Percentiles rank a stretch among this genome's conserved stretches.
Evolutionary conservation across 139 green algal genomes (phyloP).

Genomic region (Zygnema circumcarinatum): DNA sequence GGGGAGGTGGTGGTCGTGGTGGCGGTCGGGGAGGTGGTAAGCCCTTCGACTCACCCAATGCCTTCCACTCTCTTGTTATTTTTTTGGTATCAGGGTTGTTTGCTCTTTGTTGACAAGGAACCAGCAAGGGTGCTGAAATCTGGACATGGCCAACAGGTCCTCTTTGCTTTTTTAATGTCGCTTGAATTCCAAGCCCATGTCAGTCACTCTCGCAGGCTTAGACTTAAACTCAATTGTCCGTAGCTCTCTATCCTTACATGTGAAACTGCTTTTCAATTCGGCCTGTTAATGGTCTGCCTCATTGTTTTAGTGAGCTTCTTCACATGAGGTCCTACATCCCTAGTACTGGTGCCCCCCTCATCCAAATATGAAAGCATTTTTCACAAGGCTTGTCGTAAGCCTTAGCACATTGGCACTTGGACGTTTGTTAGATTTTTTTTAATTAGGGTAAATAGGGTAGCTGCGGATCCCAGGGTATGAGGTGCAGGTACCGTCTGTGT

Average conservation of each 20-base stretch:
- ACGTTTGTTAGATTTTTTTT: not conserved
- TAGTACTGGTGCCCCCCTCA: no score
- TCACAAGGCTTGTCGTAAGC: not conserved
- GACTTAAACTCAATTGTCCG: not conserved
- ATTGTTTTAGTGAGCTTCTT: no score
- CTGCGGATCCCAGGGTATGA: not conserved
- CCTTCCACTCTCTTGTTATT: slow-evolving; percentile 20
- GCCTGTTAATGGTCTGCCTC: no score
- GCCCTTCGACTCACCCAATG: not conserved
- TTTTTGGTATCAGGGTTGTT: not conserved
- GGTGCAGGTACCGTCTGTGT: not conserved
- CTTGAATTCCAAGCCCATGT: not conserved
- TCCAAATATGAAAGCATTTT: not conserved
- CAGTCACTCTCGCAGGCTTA: not conserved
- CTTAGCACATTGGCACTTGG: not conserved
- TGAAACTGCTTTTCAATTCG: no score
- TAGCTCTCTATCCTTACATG: no score
- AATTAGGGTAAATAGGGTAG: not conserved
- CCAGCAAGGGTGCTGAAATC: not conserved
- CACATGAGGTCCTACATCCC: no score
- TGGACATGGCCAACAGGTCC: not conserved
- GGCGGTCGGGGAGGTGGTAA: not conserved
- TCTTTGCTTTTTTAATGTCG: not conserved
- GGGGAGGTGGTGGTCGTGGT: slow-evolving; percentile 2
- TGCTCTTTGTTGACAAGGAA: not conserved